These are phyloP conservation scores for Malus hybrid DNA, from an alignment of 331 rosid genomes.

Conservation along the genomic window DNA sequence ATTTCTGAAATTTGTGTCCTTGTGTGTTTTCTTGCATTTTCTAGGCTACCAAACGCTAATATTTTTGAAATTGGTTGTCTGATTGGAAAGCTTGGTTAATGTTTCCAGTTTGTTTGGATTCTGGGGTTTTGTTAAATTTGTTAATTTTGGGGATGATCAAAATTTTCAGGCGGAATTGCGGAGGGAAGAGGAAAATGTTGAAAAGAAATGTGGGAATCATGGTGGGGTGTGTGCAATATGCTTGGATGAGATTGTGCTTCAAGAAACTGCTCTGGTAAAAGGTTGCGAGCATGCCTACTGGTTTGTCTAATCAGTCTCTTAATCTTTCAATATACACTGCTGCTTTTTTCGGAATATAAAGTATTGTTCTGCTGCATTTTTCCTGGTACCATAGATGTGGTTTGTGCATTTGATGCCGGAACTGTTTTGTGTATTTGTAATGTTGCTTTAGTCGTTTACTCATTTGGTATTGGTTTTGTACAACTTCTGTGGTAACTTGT, in stretches of 20 bases:
- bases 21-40: not conserved
- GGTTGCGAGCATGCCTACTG: conserved; percentile 97
- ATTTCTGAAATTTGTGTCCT: not conserved
- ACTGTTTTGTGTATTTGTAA: not conserved
- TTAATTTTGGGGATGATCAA: not conserved
- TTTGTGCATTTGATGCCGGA: not conserved
- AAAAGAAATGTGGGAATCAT: conserved; percentile 39
- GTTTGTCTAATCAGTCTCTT: conserved; percentile 39
- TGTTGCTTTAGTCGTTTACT: not conserved
- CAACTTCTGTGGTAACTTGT: not conserved
- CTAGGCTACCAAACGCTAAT: not conserved
- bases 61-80: not conserved
- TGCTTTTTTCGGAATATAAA: too few species aligned
- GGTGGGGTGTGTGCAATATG: conserved; percentile 77
- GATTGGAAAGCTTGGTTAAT: too few species aligned
- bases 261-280: conserved; percentile 72
- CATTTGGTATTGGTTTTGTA: not conserved
- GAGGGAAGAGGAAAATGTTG: conserved; percentile 25
- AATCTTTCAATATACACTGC: not conserved
- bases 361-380: not conserved
- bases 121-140: not conserved
- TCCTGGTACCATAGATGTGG: not conserved
- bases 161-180: conserved; percentile 26
- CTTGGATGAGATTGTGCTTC: conserved; percentile 54
- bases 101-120: not conserved